These are phyloP conservation scores for Tetracladium setigerum DNA, from an alignment of 495 filamentous ascomycete species.

Conservation along the genomic window DNA sequence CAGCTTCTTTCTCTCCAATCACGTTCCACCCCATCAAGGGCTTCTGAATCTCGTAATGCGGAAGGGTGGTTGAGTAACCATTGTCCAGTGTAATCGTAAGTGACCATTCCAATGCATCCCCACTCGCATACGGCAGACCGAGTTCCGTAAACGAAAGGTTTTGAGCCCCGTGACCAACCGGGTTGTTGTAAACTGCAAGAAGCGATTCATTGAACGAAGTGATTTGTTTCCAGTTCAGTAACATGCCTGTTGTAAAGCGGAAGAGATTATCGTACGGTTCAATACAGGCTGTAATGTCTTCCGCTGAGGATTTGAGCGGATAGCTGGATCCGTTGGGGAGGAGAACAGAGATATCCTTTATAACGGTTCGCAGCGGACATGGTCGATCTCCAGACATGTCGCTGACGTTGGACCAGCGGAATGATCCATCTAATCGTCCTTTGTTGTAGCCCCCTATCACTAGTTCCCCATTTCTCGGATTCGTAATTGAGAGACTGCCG, in stretches of 20 bases:
- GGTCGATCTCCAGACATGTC: constrained; percentile 15
- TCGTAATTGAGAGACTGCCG: constrained; percentile 7
- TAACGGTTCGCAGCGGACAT: constrained; percentile 16
- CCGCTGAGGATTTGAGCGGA: not conserved
- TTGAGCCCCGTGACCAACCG: not conserved
- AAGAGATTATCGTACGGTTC: constrained; percentile 19
- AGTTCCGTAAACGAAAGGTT: constrained; percentile 8
- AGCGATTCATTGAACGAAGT: constrained; percentile 7
- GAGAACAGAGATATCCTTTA: constrained; percentile 1
- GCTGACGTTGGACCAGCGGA: constrained; percentile 10
- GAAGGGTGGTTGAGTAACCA: constrained; percentile 8
- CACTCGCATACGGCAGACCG: constrained; percentile 4
- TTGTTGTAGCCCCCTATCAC: constrained; percentile 14
- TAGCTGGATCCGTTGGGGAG: not conserved
- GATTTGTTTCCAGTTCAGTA: constrained; percentile 12
- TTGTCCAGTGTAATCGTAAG: constrained; percentile 5
- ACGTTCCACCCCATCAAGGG: constrained; percentile 4
- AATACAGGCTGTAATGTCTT: constrained; percentile 12
- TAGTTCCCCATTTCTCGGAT: constrained; percentile 10
- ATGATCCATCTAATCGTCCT: constrained; percentile 8
- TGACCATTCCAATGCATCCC: constrained; percentile 1
- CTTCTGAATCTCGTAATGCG: constrained; percentile 5
- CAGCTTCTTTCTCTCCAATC: not conserved
- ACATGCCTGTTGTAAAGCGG: constrained; percentile 15
- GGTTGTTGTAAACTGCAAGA: not conserved